These are phyloP conservation scores for Hymenoscyphus salicellus DNA, from an alignment of 2,329 filamentous ascomycete genomes.

Conservation along the genomic window DNA sequence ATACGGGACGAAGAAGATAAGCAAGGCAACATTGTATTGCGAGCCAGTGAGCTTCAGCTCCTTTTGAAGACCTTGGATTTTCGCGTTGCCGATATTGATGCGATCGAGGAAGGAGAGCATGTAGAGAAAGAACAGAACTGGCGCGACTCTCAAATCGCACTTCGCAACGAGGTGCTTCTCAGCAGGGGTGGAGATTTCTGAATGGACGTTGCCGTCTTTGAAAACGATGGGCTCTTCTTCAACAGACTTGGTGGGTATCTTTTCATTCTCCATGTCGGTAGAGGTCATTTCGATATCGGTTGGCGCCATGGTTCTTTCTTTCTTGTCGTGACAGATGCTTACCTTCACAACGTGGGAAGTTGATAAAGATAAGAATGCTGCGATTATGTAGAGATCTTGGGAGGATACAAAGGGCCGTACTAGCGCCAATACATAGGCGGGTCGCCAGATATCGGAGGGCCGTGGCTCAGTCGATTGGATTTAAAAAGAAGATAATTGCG, in stretches of 20 bases:
- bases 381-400: too few species aligned
- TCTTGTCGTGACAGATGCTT: neutral
- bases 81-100: conserved; percentile 76
- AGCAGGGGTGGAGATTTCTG: neutral
- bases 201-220: neutral
- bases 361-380: too few species aligned
- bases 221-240: neutral
- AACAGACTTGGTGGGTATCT: neutral
- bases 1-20: conserved; percentile 33
- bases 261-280: neutral
- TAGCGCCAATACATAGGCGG: too few species aligned
- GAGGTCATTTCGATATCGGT: neutral
- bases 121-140: conserved; percentile 60
- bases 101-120: conserved; percentile 69
- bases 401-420: too few species aligned
- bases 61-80: conserved; percentile 64
- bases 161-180: conserved; percentile 23
- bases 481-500: too few species aligned
- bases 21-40: conserved; percentile 51
- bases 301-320: neutral
- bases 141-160: conserved; percentile 26
- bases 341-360: too few species aligned
- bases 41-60: conserved; percentile 52
- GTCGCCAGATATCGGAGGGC: too few species aligned
- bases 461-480: too few species aligned